Base-by-base conservation (phyloP, 164 flowering plant genomes). In the Protea cynaroides region DNA sequence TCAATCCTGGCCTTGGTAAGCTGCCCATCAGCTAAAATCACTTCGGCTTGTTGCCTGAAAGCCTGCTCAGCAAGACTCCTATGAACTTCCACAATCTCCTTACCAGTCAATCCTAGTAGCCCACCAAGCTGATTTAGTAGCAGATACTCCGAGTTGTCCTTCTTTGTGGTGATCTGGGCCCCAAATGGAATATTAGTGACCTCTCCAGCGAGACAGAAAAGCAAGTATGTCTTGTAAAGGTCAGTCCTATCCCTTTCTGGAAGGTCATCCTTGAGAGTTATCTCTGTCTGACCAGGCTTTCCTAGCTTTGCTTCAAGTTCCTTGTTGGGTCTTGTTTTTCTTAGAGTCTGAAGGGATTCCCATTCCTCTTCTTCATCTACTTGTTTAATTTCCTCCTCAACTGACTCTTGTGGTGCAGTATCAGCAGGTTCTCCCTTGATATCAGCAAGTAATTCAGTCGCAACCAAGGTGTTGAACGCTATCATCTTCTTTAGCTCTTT, bases 1-100 rank as follows among this genome's bases (percentile, higher is more conserved):
- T 88, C 96, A 38, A 88, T 65, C 72, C 82, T 78, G 46, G 84
- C 81, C 73, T 89, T 87, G n/a, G 96, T 88, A 71, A 92, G 59
- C 61, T 84, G 93, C 24, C 96, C 97, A 77, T 94, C 97, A 43
- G 99, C 99, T 67, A 94, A 81, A 75, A 94, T 86, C 67, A 86
- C 94, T 81, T 91, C 90, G 17, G 97, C 99, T 68, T 92, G 81
- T 67, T 86, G 75, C 72, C 82, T 83, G 72, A 89, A 94, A 52
- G 96, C 84, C 74, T 89, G 81, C 76, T 91, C 99, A 23, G 99
- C 99, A 44, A 91, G 72, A 60, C 86, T 53, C 65, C 85, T 69
- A 57, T 88, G 96, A 11, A 92, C 90, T 23, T 75, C 89, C 65
- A 89, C 85, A 43, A 79, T 87, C 70, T 89, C 96, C 68, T 77